Conservation (phyloP, 352 stramenopile genomes). For the Pythium guiyangense region DNA sequence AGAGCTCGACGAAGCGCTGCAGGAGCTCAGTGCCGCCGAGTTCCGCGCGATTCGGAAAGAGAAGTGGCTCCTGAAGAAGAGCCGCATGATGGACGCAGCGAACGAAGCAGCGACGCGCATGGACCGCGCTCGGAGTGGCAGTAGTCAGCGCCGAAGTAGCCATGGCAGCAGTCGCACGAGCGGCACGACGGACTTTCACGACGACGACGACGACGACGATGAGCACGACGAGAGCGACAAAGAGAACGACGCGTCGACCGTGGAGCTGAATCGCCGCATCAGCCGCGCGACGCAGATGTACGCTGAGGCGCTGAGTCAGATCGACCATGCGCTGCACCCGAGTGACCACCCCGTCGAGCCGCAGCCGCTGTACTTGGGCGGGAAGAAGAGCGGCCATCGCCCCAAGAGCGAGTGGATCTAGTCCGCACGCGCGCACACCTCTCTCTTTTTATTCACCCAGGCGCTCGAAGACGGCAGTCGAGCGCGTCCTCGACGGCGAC, state of each 20-base stretch:
- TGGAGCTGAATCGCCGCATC: constrained; percentile 32
- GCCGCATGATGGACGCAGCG: constrained; percentile 10
- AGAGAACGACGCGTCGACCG: constrained; percentile 21
- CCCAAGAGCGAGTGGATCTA: constrained; percentile 26
- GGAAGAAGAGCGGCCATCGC: constrained; percentile 25
- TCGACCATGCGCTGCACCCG: constrained; percentile 47
- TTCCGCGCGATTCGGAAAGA: constrained; percentile 24
- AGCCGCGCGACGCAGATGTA: constrained; percentile 55
- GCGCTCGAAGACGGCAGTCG: too few species aligned
- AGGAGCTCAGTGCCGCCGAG: constrained; percentile 24
- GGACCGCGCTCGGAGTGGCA: constrained; percentile 21
- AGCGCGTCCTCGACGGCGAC: too few species aligned
- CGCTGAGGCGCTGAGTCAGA: constrained; percentile 39
- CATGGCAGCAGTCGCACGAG: constrained; percentile 5
- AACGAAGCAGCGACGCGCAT: constrained; percentile 12
- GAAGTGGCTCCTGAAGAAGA: constrained; percentile 19
- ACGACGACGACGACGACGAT: neutral
- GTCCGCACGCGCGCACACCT: constrained; percentile 19
- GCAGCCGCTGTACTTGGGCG: constrained; percentile 46
- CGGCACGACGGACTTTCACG: neutral
- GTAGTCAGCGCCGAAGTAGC: constrained; percentile 12
- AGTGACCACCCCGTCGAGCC: constrained; percentile 25
- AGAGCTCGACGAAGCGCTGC: constrained; percentile 30
- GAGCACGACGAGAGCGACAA: constrained; percentile 9
- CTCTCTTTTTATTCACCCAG: constrained; percentile 27